Conservation (phyloP, 176 grass and related monocot genomes). For the Areca catechu region DNA sequence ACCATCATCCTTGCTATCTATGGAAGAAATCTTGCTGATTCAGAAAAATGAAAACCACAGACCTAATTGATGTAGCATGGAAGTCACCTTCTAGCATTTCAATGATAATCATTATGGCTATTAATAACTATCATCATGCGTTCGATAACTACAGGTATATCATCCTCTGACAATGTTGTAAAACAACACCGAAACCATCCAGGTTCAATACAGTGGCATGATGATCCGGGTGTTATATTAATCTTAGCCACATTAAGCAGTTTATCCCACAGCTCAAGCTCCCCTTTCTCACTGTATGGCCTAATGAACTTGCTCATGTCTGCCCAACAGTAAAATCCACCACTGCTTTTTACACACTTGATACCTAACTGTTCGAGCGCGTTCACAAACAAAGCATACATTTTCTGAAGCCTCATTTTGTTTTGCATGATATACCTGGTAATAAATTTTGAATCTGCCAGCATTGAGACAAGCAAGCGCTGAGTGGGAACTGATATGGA, state of each 20-base stretch:
- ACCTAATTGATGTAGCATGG: no score
- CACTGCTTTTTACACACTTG: slow-evolving; percentile 63
- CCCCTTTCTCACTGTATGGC: slow-evolving; percentile 90
- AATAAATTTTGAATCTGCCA: slow-evolving; percentile 74
- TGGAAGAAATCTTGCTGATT: no score
- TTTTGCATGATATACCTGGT: slow-evolving; percentile 51
- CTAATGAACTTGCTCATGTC: slow-evolving; percentile 90
- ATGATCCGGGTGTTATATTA: slow-evolving; percentile 78
- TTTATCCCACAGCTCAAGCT: slow-evolving; percentile 73
- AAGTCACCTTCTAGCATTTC: background rate
- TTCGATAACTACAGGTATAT: slow-evolving; percentile 74
- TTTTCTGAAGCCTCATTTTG: slow-evolving; percentile 42
- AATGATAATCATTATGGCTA: slow-evolving; percentile 17
- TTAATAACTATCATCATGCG: slow-evolving; percentile 61
- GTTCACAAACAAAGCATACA: slow-evolving; percentile 50
- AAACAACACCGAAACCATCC: slow-evolving; percentile 97
- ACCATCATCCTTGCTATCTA: no score
- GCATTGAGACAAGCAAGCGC: background rate
- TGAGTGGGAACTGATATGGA: slow-evolving; percentile 55
- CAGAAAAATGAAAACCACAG: no score
- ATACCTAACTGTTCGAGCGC: slow-evolving; percentile 75
- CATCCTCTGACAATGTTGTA: slow-evolving; percentile 61
- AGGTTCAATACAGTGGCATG: slow-evolving; percentile 96
- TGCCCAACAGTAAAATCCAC: slow-evolving; percentile 98
- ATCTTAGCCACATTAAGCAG: slow-evolving; percentile 75